A percentile compares a stretch with the other conserved stretches of the same genome.
phyloP scores from a whole-genome alignment of 208 protist genomes.

The Naegleria lovaniensis region DNA sequence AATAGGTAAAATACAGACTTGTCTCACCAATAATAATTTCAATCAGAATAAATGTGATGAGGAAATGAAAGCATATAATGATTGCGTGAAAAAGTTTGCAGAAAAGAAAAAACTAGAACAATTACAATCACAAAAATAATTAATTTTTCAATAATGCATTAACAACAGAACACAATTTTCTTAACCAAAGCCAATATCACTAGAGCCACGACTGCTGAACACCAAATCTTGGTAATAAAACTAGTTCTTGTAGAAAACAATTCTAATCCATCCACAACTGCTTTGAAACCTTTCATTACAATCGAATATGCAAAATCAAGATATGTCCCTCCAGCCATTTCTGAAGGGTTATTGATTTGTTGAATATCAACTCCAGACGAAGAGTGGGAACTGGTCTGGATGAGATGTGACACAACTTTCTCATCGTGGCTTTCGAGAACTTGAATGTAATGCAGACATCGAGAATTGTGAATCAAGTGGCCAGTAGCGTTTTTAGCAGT shows the following conservation, averaged over 20 bases:
- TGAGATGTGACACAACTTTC: neutral
- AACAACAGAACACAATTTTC: neutral
- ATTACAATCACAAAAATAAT: neutral
- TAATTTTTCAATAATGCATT: neutral
- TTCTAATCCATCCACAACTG: neutral
- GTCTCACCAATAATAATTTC: neutral
- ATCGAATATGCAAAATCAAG: neutral
- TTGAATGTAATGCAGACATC: neutral
- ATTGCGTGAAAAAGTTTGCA: neutral
- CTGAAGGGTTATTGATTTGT: neutral
- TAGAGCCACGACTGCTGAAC: neutral
- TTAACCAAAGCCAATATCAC: neutral
- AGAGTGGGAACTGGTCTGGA: neutral
- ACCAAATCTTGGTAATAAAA: neutral
- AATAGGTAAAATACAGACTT: neutral
- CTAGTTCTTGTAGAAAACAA: neutral
- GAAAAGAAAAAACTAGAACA: neutral
- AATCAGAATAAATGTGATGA: constrained; percentile 4
- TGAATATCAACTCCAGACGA: neutral
- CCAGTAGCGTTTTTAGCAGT: neutral
- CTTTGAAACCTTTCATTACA: neutral
- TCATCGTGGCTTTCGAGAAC: neutral
- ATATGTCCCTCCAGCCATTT: neutral
- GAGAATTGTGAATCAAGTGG: neutral
- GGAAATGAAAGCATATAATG: neutral